Conservation (phyloP, 306 rosid species). For the Chamaecrista fasciculata region DNA sequence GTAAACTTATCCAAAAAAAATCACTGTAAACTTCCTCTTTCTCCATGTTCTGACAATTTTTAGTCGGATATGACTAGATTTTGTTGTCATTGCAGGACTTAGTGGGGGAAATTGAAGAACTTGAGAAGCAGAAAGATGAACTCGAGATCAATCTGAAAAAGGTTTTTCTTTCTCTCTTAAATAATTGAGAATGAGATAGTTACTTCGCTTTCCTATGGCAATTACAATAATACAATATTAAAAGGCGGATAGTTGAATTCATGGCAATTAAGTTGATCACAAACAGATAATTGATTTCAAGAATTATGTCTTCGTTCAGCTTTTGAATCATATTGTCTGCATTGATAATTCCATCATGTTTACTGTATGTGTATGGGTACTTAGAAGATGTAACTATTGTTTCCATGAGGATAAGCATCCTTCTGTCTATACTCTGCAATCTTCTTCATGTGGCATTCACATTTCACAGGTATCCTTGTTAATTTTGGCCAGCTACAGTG, state of each 20-base stretch:
- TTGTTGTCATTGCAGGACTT: constrained; percentile 58
- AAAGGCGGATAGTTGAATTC: background rate
- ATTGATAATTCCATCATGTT: constrained; percentile 18
- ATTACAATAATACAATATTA: background rate
- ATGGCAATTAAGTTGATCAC: background rate
- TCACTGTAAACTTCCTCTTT: background rate
- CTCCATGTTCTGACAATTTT: background rate
- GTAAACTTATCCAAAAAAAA: background rate
- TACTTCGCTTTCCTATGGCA: background rate
- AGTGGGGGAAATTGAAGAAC: constrained; percentile 61
- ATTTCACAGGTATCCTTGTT: constrained; percentile 1
- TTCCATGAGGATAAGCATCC: background rate
- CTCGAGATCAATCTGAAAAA: constrained; percentile 71
- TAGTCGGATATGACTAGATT: background rate
- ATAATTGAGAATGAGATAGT: background rate
- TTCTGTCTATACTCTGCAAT: constrained; percentile 9
- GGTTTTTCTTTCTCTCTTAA: constrained; percentile 42
- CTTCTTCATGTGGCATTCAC: constrained; percentile 10
- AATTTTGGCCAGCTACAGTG: constrained; percentile 19
- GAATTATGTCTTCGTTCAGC: constrained; percentile 1
- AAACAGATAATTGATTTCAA: constrained; percentile 11
- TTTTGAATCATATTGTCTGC: constrained; percentile 11
- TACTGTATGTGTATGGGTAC: constrained; percentile 8
- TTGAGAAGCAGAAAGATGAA: constrained; percentile 64
- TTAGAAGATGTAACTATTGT: background rate